Evolutionary conservation across 306 rosid species (phyloP), one percentile per base, ranked within the genome.

Genomic region (Pueraria montana): DNA sequence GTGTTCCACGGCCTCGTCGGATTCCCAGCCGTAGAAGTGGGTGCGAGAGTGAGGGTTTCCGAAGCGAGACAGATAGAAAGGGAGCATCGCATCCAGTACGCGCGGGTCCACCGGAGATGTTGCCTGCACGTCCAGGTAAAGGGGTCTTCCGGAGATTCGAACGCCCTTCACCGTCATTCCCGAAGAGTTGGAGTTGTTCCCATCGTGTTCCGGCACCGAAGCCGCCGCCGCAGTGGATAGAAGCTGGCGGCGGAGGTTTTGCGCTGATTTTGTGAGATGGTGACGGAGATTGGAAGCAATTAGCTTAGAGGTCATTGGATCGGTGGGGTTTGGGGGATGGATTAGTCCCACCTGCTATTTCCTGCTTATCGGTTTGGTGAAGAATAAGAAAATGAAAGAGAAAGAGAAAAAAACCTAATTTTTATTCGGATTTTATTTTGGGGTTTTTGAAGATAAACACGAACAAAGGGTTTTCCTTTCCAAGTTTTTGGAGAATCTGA

Each of bases 1-100:
- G 50, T 71, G 43, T 64, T 96, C 99, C 0, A 92, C 97, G 8
- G 99, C 99, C n/a, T 74, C 73, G 79, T 96, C 99, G 17, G 99
- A 94, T 38, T 96, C 99, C 99, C 99, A 96, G 11, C 99, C 99
- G 43, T 88, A 96, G 80, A 91, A 80, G 78, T 93, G 99, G 14
- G 99, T 96, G 8, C 98, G 92, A 11, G 97, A 93, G 80, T 96
- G 99, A 68, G 99, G 97, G 80, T 96, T 96, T 0, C 99, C 99
- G 62, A 38, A 93, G 1, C 88, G 96, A 11, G 91, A 85, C 48
- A 93, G 74, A 55, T 88, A 87, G 82, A 79, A 92, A 3, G 99
- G 98, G 12, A 93, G 89, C 97, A 92, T 96, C n/a, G 97, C 90
- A 21, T 96, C 97, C n/a, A 96, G 90, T 40, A 96, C 98, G 12